Base-by-base conservation (phyloP, 1,284 basidiomycete genomes). In the Ganoderma lingzhi region DNA sequence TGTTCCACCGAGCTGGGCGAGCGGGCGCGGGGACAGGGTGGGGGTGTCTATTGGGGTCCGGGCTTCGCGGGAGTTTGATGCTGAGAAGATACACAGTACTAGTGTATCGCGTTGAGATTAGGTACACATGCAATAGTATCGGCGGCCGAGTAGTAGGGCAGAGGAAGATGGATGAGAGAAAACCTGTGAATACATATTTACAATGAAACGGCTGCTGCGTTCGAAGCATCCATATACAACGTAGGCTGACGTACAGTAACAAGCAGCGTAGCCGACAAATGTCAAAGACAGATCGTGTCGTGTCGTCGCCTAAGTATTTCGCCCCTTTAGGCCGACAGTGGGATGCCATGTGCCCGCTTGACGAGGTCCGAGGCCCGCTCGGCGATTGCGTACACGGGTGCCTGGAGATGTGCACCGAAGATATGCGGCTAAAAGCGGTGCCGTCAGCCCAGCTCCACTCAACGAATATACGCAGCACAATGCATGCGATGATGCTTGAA, bases 361-460 rank as follows among this genome's bases (percentile, higher is more conserved):
- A 77, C 73, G 12, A 77, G 62, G 51, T 73, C 72, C 12, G 75
- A 68, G 3, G 70, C 76, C 19, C 76, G 71, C 48, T 77, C 76
- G 14, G 75, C 76, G 14, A 77, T 53, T 19, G 72, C 70, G 61
- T 76, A 76, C n/a, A 72, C 69, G 5, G 72, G 65, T 1, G 73
- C 76, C n/a, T 73, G 68, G 17, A 73, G 71, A 55, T 77, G 76
- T 3, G 69, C 76, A n/a, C 69, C 70, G 23, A 73, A 68, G 8
- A 77, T 71, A 55, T 59, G 48, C 15, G 76, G 76, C 76, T 77
- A 19, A 56, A 56, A 51, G 32, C 32, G 30, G 35, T 61, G 12
- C 14, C 45, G 14, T 42, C 63, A 37, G 62, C 48, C 23, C 48
- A 51, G 19, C n/a, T 8, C n/a, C 4, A 51, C 23, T 28, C 23